Base-by-base conservation (phyloP, 108 stramenopile genomes). In the Aurantiochytrium sp. region DNA sequence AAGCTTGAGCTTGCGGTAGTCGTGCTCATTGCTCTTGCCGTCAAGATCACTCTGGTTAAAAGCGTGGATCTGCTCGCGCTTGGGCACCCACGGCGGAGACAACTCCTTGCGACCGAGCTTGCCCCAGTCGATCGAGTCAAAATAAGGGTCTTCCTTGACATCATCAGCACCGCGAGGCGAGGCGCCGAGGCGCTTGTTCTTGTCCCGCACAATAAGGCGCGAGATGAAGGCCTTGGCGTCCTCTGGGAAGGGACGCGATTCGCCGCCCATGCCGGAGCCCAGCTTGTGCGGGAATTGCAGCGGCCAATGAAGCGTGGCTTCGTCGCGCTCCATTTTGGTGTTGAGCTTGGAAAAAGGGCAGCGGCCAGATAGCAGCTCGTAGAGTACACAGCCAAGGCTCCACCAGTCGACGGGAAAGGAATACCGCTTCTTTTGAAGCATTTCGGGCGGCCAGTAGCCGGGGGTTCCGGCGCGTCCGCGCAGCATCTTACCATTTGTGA, bases 391-490 rank as follows among this genome's bases (percentile, higher is more conserved):
- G 19, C 89, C 89, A n/a, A 87, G 72, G 28, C 44, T 45, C 58
- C 58, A 90, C 89, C 89, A 90, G 83, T 90, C 89, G 45, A 53
- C 51, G 6, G 76, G 76, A 23, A 53, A 83, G 6, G 76, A 83
- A 23, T 83, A 83, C 16, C 76, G 76, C 23, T 83, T 83, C 51
- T 53, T 83, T 25, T 21, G 19, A 8, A 93, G 91, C 94, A 94
- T 93, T 90, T 94, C 94, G 23, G 93, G 93, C 10, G 93, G 88
- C 94, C 94, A 94, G 91, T 94, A 90, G 42, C 89, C 91, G 18
- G 89, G 89, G 43, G 90, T 91, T 19, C 92, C 92, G 23, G 89
- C 89, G 35, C 60, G 57, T 6, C 91, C 92, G 10, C 60, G 35
- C 25, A 83, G 76, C 19, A 25, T 21, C 51, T 23, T 83, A 6